Base-by-base conservation (phyloP, 129 eudicot genomes). In the Heracleum sosnowskyi region DNA sequence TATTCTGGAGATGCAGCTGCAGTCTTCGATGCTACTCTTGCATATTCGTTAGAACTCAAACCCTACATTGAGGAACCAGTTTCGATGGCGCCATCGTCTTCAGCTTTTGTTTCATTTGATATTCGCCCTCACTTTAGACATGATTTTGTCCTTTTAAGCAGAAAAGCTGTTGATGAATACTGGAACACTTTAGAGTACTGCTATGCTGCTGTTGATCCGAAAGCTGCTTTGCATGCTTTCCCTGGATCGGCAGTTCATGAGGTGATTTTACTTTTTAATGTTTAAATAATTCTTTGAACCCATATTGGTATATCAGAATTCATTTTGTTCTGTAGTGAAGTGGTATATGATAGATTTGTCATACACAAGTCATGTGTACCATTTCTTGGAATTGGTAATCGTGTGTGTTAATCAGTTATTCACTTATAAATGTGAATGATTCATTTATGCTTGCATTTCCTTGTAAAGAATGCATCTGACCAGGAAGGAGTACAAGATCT, bases 51-150 rank as follows among this genome's bases (percentile, higher is more conserved):
- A 82, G 98, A 94, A 86, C 90, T 94, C 62, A 94, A 90, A 79
- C 98, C 98, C 41, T 94, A 94, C 84, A 87, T 94, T 26, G 98
- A 94, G 84, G 98, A 94, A 83, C 98, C 98, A 33, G 91, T 81
- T 31, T 79, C 82, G 34, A 55, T 73, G 49, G 79, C 80, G 55
- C 74, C 77, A 53, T 85, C 88, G 34, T 78, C 91, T 63, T 75
- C 86, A 49, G 72, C 84, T 78, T 78, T 76, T 73, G 40, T 49
- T 76, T 85, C 86, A 24, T 81, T 81, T 63, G 98, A 94, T 87
- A 88, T 90, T 73, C 92, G 97, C n/a, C 98, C 97, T 73, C 96
- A 91, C 60, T 77, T 85, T 53, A 94, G 98, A 86, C 96, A 91
- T 79, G 97, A 94, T 86, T 94, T 94, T 87, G 83, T 90, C 77